These are phyloP conservation scores for Eleusine coracana DNA, from an alignment of 176 grass and related monocot genomes.

Conservation along the genomic window DNA sequence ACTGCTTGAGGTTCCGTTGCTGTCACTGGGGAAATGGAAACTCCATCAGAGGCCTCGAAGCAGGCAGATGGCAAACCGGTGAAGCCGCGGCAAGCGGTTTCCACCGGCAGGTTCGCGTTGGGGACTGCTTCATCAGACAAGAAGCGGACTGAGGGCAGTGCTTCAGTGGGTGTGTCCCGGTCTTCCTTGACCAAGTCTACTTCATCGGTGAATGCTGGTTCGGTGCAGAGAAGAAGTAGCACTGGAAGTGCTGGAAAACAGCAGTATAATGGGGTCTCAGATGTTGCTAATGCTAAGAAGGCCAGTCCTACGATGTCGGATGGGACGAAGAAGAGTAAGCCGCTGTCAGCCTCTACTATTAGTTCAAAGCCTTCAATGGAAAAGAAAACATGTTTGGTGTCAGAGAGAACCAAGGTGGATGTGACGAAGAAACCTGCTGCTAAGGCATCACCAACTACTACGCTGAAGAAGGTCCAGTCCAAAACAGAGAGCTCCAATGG, in stretches of 20 bases:
- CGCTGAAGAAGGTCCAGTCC: slow-evolving; percentile 56
- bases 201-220: slow-evolving; percentile 24
- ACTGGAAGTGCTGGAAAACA: slow-evolving; percentile 43
- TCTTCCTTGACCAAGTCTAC: slow-evolving; percentile 41
- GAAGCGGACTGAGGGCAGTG: slow-evolving; percentile 29
- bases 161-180: slow-evolving; percentile 1
- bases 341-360: slow-evolving; percentile 27
- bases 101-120: slow-evolving; percentile 29
- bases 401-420: slow-evolving; percentile 45
- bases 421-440: slow-evolving; percentile 40
- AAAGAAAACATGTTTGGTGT: slow-evolving; percentile 44
- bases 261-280: slow-evolving; percentile 43
- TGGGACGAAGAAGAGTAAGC: slow-evolving; percentile 56
- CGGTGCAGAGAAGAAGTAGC: slow-evolving; percentile 55
- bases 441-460: slow-evolving; percentile 52
- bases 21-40: slow-evolving; percentile 46
- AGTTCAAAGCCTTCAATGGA: slow-evolving; percentile 40
- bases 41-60: slow-evolving; percentile 28
- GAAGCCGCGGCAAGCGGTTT: slow-evolving; percentile 31
- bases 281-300: slow-evolving; percentile 55
- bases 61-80: slow-evolving; percentile 24
- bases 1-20: slow-evolving; percentile 1
- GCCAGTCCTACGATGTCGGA: slow-evolving; percentile 52
- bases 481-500: slow-evolving; percentile 54
- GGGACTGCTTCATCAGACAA: slow-evolving; percentile 47